phyloP scores from a whole-genome alignment of 1,284 basidiomycete species.

The Pulveroboletus sp. region DNA sequence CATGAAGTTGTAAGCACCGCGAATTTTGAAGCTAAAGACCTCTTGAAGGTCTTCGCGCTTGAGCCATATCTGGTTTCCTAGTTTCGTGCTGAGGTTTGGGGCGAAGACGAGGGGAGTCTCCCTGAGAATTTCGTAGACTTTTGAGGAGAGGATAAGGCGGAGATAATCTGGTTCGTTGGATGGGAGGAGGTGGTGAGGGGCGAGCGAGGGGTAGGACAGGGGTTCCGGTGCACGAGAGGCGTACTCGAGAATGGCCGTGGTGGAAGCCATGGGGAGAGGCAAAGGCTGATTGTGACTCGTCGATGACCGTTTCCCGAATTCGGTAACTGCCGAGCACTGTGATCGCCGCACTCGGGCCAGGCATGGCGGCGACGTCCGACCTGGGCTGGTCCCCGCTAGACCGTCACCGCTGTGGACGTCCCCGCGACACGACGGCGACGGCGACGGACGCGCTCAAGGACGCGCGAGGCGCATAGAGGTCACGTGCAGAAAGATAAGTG shows the following conservation, averaged over 20 bases:
- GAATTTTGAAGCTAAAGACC: conserved; percentile 98
- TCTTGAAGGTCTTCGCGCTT: conserved; percentile 96
- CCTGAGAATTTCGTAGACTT: conserved; percentile 92
- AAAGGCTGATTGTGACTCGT: conserved; percentile 7
- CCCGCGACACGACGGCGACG: conserved; percentile 10
- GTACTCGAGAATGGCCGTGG: conserved; percentile 63
- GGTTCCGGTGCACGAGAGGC: conserved; percentile 66
- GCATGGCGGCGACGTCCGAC: neutral
- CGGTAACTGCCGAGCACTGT: conserved; percentile 21
- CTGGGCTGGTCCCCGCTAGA: neutral
- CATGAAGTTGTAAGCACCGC: conserved; percentile 99
- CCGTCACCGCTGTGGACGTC: neutral
- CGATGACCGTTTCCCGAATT: conserved; percentile 3
- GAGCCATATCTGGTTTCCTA: conserved; percentile 93
- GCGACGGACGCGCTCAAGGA: conserved; percentile 17
- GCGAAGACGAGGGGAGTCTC: conserved; percentile 92
- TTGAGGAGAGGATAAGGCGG: conserved; percentile 87
- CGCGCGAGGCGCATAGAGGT: conserved; percentile 21
- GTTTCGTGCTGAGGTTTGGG: conserved; percentile 79
- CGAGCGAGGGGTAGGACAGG: conserved; percentile 64
- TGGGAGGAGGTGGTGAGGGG: conserved; percentile 65
- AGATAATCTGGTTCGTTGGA: conserved; percentile 90
- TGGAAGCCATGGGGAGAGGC: conserved; percentile 42
- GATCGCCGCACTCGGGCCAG: neutral
- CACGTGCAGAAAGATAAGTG: conserved; percentile 33